A percentile compares a stretch with the other conserved stretches of the same genome.
Conservation (phyloP, 2,329 filamentous ascomycete genomes). For the Cordyceps fumosorosea region DNA sequence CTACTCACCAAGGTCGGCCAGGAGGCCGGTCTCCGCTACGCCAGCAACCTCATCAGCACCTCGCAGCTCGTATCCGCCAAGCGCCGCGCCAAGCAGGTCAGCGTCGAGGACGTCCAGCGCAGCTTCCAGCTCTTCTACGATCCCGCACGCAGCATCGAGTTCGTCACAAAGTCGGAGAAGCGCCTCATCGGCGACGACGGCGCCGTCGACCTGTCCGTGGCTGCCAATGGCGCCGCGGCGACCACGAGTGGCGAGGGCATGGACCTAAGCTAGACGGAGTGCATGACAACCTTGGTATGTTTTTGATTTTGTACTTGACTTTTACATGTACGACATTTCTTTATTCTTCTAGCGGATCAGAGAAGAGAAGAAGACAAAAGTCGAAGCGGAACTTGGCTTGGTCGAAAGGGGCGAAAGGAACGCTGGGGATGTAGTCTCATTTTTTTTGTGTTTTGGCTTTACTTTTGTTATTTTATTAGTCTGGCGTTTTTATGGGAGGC, state of each 20-base stretch:
- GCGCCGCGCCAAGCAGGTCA: conserved; percentile 76
- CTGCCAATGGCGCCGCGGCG: conserved; percentile 37
- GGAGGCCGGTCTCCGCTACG: conserved; percentile 87
- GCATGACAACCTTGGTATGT: background rate
- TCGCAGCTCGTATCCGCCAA: conserved; percentile 83
- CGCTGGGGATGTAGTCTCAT: background rate
- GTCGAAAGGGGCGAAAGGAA: background rate
- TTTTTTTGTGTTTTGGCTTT: background rate
- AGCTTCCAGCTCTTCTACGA: conserved; percentile 96
- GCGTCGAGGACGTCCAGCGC: conserved; percentile 81
- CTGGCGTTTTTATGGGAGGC: conserved; percentile 11
- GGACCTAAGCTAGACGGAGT: conserved; percentile 33
- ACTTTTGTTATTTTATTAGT: conserved; percentile 10
- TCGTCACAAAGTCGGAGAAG: conserved; percentile 85
- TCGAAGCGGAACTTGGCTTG: background rate
- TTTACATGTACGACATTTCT: background rate
- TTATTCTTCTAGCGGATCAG: background rate
- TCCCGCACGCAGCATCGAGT: conserved; percentile 77
- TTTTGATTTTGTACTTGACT: background rate
- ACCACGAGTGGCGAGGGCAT: conserved; percentile 34
- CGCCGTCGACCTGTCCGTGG: conserved; percentile 60
- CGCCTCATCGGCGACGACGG: conserved; percentile 86
- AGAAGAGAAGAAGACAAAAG: too few relatives aligned
- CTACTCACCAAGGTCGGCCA: conserved; percentile 92
- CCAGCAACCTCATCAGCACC: conserved; percentile 96